A percentile compares a stretch with the other conserved stretches of the same genome.
These are phyloP conservation scores for Alternaria dauci DNA, from an alignment of 2,329 filamentous ascomycete species.

Conservation along the genomic window DNA sequence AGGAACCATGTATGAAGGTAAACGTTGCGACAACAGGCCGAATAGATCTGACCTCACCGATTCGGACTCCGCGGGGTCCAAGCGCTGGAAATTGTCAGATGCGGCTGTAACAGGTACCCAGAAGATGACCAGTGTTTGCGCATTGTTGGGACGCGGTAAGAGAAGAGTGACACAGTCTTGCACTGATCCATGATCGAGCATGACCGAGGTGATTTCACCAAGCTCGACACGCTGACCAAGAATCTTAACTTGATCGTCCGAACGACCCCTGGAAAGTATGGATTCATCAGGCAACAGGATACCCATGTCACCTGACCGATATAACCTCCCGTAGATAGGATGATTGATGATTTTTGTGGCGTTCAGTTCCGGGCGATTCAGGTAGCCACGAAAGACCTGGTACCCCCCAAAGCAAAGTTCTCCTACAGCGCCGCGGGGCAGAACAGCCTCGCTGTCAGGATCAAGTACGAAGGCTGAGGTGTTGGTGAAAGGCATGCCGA, in stretches of 20 bases:
- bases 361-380: conserved; percentile 71
- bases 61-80: conserved; percentile 49
- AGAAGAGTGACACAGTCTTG: conserved; percentile 72
- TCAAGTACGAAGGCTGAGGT: conserved; percentile 76
- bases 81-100: conserved; percentile 43
- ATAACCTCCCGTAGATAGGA: conserved; percentile 73
- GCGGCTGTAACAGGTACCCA: conserved; percentile 62
- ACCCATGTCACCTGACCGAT: conserved; percentile 83
- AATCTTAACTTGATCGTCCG: conserved; percentile 83
- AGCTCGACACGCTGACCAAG: conserved; percentile 82
- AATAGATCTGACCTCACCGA: conserved; percentile 58
- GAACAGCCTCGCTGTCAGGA: conserved; percentile 44
- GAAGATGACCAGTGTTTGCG: conserved; percentile 71
- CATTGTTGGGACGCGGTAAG: conserved; percentile 54
- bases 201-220: conserved; percentile 72
- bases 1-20: conserved; percentile 84
- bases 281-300: conserved; percentile 79
- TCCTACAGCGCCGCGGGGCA: conserved; percentile 77
- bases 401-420: conserved; percentile 88
- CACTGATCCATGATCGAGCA: conserved; percentile 63
- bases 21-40: conserved; percentile 59
- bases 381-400: conserved; percentile 78
- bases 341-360: conserved; percentile 74
- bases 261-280: conserved; percentile 74
- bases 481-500: conserved; percentile 78